These are phyloP conservation scores for Fusarium sp. DNA, from an alignment of 2,329 filamentous ascomycete genomes.

Conservation along the genomic window DNA sequence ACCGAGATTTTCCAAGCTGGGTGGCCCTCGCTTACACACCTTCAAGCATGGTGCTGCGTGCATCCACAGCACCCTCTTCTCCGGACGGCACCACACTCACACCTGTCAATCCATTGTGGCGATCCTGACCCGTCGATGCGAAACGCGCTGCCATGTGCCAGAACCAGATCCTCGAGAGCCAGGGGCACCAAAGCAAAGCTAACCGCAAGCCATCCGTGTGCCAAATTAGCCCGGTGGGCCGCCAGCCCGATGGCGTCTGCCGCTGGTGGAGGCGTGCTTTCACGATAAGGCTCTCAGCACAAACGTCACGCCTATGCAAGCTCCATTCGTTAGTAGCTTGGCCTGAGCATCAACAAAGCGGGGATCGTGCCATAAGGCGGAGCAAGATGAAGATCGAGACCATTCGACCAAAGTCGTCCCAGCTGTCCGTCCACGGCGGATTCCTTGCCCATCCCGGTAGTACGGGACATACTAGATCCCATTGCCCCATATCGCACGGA, in stretches of 20 bases:
- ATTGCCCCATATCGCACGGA: conserved; percentile 32
- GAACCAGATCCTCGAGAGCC: conserved; percentile 33
- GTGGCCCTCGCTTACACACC: neutral
- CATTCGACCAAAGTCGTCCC: conserved; percentile 38
- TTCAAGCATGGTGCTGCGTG: conserved; percentile 9
- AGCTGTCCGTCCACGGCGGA: conserved; percentile 25
- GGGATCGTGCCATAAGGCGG: conserved; percentile 47
- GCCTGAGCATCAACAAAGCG: conserved; percentile 32
- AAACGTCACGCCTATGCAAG: conserved; percentile 44
- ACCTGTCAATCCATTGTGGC: conserved; percentile 32
- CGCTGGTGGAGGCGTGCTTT: conserved; percentile 29
- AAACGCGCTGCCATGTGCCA: conserved; percentile 40
- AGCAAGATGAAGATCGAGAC: conserved; percentile 45
- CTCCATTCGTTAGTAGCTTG: conserved; percentile 38
- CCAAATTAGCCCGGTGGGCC: conserved; percentile 39
- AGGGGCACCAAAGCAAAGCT: conserved; percentile 37
- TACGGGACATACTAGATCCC: conserved; percentile 43
- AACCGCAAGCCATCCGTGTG: conserved; percentile 47
- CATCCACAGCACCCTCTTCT: conserved; percentile 6
- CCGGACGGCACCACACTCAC: conserved; percentile 5
- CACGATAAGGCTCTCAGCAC: conserved; percentile 42
- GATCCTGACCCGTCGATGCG: conserved; percentile 27
- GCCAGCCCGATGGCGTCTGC: conserved; percentile 35
- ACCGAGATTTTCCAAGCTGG: neutral
- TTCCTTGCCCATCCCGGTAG: conserved; percentile 42